Percentiles rank a stretch among this genome's conserved stretches.
Conservation (phyloP, 306 rosid species). For the Acacia melanoxylon region DNA sequence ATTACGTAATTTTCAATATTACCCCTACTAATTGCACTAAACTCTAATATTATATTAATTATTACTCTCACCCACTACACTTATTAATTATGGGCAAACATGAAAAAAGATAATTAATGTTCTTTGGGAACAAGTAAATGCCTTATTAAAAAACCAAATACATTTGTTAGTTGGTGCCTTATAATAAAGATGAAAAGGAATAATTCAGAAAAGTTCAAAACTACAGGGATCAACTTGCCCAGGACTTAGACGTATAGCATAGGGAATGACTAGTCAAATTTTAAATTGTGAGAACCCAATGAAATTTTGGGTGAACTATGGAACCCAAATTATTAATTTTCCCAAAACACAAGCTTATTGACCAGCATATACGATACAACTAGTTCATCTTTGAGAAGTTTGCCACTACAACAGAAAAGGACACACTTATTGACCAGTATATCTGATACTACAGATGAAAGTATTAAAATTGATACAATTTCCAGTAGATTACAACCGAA, state of each 20-base stretch:
- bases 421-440: not conserved
- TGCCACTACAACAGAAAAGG: slow-evolving; percentile 24
- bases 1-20: too few species aligned
- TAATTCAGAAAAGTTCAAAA: too few species aligned
- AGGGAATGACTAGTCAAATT: not conserved
- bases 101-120: too few species aligned
- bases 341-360: not conserved
- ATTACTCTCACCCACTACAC: too few species aligned
- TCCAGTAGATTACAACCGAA: not conserved
- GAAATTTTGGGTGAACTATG: not conserved
- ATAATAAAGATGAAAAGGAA: too few species aligned
- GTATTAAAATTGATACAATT: slow-evolving; percentile 23
- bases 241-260: not conserved
- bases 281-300: not conserved
- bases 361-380: slow-evolving; percentile 30
- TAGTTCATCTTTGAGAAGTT: slow-evolving; percentile 18
- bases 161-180: too few species aligned
- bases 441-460: slow-evolving; percentile 43
- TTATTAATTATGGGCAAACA: too few species aligned
- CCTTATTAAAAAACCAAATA: too few species aligned
- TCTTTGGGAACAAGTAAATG: too few species aligned
- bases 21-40: too few species aligned
- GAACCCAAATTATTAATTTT: too few species aligned
- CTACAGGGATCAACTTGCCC: not conserved
- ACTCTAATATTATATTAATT: too few species aligned